Percentiles rank a stretch among this genome's conserved stretches.
Evolutionary conservation across 2,329 filamentous ascomycete genomes (phyloP).

Genomic region (Hymenoscyphus scutula): DNA sequence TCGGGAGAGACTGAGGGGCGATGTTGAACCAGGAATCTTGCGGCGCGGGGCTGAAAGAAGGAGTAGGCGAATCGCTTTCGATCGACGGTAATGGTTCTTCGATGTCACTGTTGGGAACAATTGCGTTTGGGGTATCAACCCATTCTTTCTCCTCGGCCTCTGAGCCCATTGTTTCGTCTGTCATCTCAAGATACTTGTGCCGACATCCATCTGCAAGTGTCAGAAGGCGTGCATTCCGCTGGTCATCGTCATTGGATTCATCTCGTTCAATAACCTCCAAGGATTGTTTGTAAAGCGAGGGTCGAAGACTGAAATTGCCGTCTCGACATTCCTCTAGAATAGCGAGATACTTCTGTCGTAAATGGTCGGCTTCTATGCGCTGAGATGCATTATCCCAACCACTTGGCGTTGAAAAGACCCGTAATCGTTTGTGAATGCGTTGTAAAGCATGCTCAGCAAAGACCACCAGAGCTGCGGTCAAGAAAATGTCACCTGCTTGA

Average conservation of each 20-base stretch:
- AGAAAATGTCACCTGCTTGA: conserved; percentile 19
- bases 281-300: conserved; percentile 24
- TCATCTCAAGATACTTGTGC: conserved; percentile 22
- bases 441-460: conserved; percentile 22
- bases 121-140: conserved; percentile 1
- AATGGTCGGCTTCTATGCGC: conserved; percentile 1
- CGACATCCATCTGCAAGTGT: conserved; percentile 18
- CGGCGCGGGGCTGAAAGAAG: neutral
- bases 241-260: conserved; percentile 4
- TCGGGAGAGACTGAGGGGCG: neutral
- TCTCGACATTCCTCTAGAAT: conserved; percentile 24
- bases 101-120: neutral
- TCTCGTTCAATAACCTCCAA: conserved; percentile 22
- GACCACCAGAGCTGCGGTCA: conserved; percentile 22
- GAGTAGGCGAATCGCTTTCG: neutral
- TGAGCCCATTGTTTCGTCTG: neutral
- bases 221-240: neutral
- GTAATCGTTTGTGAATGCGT: conserved; percentile 11
- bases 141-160: conserved; percentile 10
- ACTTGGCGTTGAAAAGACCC: conserved; percentile 7
- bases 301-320: conserved; percentile 13
- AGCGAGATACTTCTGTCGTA: conserved; percentile 17
- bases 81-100: neutral
- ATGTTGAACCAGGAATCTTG: neutral
- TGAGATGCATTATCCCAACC: conserved; percentile 6